Evolutionary conservation across 202 grass and related monocot species (phyloP).

Genomic region (Cymbopogon flexuosus): DNA sequence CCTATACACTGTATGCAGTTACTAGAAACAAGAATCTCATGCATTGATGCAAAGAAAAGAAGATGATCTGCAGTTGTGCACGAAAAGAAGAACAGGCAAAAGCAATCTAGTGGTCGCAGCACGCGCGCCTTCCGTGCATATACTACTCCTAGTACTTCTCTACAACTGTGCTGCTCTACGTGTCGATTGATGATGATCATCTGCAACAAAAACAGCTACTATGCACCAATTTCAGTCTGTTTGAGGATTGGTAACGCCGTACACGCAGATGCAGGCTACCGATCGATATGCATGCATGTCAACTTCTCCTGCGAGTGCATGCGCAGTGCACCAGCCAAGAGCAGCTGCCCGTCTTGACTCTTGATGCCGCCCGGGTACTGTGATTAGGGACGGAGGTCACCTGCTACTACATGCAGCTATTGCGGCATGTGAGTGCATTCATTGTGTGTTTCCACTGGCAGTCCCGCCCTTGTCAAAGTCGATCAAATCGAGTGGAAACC

Average conservation of each 20-base stretch:
- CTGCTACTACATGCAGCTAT: neutral
- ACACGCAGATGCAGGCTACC: neutral
- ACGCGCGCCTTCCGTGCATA: too few species aligned
- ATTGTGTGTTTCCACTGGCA: slow-evolving; percentile 9
- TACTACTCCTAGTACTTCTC: too few species aligned
- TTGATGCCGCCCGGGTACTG: neutral
- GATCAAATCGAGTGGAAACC: neutral
- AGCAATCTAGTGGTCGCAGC: too few species aligned
- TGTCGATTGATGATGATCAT: too few species aligned
- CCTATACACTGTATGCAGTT: too few species aligned
- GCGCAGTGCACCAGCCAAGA: neutral
- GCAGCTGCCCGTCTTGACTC: neutral
- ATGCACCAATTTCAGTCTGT: neutral
- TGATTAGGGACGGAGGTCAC: neutral
- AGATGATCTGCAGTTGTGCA: too few species aligned
- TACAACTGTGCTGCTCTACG: too few species aligned
- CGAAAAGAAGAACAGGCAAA: too few species aligned
- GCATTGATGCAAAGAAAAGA: too few species aligned
- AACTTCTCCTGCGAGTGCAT: neutral
- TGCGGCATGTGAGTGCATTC: slow-evolving; percentile 33
- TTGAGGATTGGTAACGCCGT: neutral
- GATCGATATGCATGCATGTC: neutral
- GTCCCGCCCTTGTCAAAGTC: neutral
- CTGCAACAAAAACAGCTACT: too few species aligned
- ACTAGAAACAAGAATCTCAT: neutral